Evolutionary conservation across 805 yeast genomes (phyloP).

Genomic region (Yamadazyma laniorum): DNA sequence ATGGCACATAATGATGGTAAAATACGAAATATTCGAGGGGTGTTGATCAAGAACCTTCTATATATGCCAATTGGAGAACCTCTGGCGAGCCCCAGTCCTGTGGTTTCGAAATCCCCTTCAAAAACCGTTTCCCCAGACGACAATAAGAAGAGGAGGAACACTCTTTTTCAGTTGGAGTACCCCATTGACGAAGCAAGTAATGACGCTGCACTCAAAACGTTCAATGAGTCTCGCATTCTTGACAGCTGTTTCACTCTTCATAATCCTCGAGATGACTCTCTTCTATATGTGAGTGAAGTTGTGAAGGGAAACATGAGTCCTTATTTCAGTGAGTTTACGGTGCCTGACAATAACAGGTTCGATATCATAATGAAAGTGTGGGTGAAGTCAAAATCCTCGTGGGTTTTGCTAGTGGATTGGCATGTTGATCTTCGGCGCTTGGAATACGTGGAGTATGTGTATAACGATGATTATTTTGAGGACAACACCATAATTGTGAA

Average conservation of each 20-base stretch:
- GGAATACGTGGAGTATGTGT: slow-evolving; percentile 11
- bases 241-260: slow-evolving; percentile 30
- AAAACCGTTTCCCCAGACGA: not conserved
- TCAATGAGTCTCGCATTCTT: slow-evolving; percentile 17
- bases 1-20: slow-evolving; percentile 13
- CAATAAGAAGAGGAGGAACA: slow-evolving; percentile 2
- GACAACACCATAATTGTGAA: slow-evolving; percentile 22
- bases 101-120: not conserved
- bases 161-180: slow-evolving; percentile 4
- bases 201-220: slow-evolving; percentile 6
- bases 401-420: slow-evolving; percentile 21
- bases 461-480: slow-evolving; percentile 14
- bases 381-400: slow-evolving; percentile 14
- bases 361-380: slow-evolving; percentile 21
- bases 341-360: slow-evolving; percentile 20
- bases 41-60: slow-evolving; percentile 4
- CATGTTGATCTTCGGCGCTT: slow-evolving; percentile 19
- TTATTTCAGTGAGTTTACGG: slow-evolving; percentile 23
- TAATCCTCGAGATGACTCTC: slow-evolving; percentile 10
- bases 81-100: not conserved
- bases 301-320: slow-evolving; percentile 21
- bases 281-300: slow-evolving; percentile 36
- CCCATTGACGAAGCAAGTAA: not conserved
- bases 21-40: slow-evolving; percentile 12
- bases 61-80: not conserved